phyloP scores from a whole-genome alignment of 768 basidiomycete species.

The Mycena metata region DNA sequence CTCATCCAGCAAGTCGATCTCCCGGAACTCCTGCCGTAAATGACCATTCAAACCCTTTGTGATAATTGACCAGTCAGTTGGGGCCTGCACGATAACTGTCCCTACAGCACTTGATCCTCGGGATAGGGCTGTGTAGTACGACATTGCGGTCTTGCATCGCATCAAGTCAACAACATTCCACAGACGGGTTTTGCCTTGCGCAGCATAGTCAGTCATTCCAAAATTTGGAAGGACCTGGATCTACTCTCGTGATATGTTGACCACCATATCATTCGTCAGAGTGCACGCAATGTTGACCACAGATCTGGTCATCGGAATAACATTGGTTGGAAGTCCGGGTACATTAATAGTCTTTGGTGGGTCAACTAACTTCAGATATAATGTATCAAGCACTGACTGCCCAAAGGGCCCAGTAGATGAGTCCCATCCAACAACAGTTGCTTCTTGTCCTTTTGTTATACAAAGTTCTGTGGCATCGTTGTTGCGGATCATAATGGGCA shows the following conservation, averaged over 20 bases:
- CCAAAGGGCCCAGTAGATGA: too few relatives aligned
- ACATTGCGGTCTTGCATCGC: background rate
- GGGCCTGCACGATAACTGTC: background rate
- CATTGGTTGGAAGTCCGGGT: too few relatives aligned
- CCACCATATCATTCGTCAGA: too few relatives aligned
- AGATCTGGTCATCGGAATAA: too few relatives aligned
- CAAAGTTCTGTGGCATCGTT: too few relatives aligned
- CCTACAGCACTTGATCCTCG: background rate
- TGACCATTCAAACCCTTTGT: background rate
- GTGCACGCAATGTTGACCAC: too few relatives aligned
- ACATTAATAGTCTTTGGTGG: too few relatives aligned
- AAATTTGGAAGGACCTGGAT: background rate
- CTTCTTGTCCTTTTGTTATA: too few relatives aligned
- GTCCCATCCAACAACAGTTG: too few relatives aligned
- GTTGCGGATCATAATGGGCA: too few relatives aligned
- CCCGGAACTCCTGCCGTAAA: conserved; percentile 3
- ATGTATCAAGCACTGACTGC: too few relatives aligned
- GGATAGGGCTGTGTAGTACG: background rate
- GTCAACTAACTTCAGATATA: too few relatives aligned
- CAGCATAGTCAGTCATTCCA: conserved; percentile 4
- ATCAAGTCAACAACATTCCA: background rate
- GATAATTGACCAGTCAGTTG: background rate
- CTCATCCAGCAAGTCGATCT: background rate
- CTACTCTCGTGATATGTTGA: background rate
- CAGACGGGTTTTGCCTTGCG: background rate